A percentile compares a stretch with the other conserved stretches of the same genome.
Evolutionary conservation across 192 early-diverging fungal genomes (phyloP).

Genomic region (Backusella circina): DNA sequence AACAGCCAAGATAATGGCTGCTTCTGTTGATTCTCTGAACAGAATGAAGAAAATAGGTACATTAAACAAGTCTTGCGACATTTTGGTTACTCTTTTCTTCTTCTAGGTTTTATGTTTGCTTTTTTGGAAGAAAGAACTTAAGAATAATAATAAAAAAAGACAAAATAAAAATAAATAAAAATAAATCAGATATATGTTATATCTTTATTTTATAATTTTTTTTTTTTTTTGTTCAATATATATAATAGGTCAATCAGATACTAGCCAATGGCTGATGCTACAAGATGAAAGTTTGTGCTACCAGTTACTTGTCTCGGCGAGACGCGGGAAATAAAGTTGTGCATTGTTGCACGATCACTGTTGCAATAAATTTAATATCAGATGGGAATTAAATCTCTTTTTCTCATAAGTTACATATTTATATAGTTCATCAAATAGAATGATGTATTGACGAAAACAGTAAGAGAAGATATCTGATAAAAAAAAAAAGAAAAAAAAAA

Average conservation of each 20-base stretch:
- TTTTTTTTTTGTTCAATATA: neutral
- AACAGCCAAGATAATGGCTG: conserved; percentile 82
- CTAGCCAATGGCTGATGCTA: neutral
- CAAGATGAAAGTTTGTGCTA: neutral
- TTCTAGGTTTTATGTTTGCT: neutral
- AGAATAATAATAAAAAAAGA: neutral
- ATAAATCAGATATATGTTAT: neutral
- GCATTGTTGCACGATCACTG: neutral
- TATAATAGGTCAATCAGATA: neutral
- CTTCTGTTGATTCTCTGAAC: conserved; percentile 83
- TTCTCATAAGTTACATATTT: neutral
- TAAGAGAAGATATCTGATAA: neutral
- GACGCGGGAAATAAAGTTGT: neutral
- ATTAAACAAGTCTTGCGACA: conserved; percentile 51
- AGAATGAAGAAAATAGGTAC: conserved; percentile 75
- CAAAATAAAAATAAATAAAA: conserved; percentile 3
- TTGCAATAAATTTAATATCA: neutral
- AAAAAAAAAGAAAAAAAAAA: neutral
- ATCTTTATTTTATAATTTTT: neutral
- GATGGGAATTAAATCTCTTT: neutral
- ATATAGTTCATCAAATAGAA: neutral
- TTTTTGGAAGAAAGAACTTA: neutral
- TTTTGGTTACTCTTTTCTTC: neutral
- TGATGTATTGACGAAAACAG: neutral
- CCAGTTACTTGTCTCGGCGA: neutral